Conservation (phyloP, 2,329 filamentous ascomycete species). For the Xylariaceae sp. region DNA sequence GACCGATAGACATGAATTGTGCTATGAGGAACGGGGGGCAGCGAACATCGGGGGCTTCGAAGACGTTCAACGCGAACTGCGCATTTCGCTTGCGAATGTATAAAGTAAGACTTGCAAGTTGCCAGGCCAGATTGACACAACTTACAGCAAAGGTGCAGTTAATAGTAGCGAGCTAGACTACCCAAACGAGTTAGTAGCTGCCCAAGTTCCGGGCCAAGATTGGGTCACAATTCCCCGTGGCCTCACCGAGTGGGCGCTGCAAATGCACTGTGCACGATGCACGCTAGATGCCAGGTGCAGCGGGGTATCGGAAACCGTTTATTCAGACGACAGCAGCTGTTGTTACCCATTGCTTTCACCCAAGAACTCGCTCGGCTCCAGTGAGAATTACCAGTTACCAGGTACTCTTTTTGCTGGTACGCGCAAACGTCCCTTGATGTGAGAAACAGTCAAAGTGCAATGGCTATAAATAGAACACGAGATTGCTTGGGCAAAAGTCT, state of each 20-base stretch:
- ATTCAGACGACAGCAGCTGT: background rate
- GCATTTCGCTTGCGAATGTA: slow-evolving; percentile 15
- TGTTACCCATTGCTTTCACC: background rate
- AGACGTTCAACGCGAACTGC: slow-evolving; percentile 12
- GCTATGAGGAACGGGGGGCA: slow-evolving; percentile 9
- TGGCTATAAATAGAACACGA: no score
- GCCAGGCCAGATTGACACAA: slow-evolving; percentile 9
- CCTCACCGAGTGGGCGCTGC: background rate
- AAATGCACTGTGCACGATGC: background rate
- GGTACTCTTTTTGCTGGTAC: no score
- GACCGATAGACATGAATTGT: background rate
- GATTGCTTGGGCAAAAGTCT: no score
- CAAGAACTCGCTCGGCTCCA: background rate
- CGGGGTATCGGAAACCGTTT: slow-evolving; percentile 10
- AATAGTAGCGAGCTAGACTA: background rate
- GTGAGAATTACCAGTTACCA: background rate
- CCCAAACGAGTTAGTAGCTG: background rate
- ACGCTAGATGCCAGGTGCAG: slow-evolving; percentile 16
- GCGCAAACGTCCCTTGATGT: no score
- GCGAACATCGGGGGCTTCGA: slow-evolving; percentile 24
- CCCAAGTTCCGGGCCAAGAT: background rate
- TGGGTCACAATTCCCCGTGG: background rate
- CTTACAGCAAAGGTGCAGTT: background rate
- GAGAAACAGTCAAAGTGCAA: no score
- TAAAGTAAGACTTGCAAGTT: slow-evolving; percentile 8